These are phyloP conservation scores for Dipodascus albidus DNA, from an alignment of 805 yeast species.

Conservation along the genomic window DNA sequence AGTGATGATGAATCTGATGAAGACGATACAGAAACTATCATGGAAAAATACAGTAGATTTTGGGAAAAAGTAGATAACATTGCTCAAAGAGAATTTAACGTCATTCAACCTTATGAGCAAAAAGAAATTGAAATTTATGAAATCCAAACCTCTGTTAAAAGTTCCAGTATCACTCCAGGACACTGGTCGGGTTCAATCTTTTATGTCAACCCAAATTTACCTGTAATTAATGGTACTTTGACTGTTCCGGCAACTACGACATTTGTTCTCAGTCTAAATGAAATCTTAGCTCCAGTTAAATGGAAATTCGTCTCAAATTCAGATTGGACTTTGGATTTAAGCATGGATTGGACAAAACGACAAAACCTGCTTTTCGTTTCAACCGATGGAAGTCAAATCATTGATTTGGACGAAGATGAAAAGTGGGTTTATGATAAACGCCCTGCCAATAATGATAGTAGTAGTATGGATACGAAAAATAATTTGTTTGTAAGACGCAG, in stretches of 20 bases:
- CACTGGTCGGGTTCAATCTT: slow-evolving; percentile 21
- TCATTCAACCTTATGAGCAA: slow-evolving; percentile 32
- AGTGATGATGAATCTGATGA: neutral
- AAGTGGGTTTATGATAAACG: slow-evolving; percentile 73
- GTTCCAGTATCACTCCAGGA: neutral
- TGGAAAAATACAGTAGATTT: neutral
- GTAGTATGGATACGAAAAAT: slow-evolving; percentile 13
- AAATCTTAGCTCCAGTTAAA: slow-evolving; percentile 14
- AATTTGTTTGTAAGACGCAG: slow-evolving; percentile 13
- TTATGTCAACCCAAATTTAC: slow-evolving; percentile 8
- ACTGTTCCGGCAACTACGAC: slow-evolving; percentile 1
- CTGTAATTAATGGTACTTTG: neutral
- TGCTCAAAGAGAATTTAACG: slow-evolving; percentile 30
- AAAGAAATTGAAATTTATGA: slow-evolving; percentile 57
- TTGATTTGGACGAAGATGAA: slow-evolving; percentile 56
- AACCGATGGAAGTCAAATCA: slow-evolving; percentile 33
- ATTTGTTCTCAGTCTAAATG: slow-evolving; percentile 4
- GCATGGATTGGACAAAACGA: slow-evolving; percentile 31
- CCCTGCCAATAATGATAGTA: slow-evolving; percentile 4
- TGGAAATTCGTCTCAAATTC: slow-evolving; percentile 14
- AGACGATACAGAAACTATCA: neutral
- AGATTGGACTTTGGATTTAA: slow-evolving; percentile 54
- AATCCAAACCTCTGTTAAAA: slow-evolving; percentile 36
- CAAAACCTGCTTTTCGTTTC: slow-evolving; percentile 37
- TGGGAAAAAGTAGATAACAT: slow-evolving; percentile 5